A percentile compares a stretch with the other conserved stretches of the same genome.
phyloP scores from a whole-genome alignment of 345 rosid genomes.

The Eucalyptus sp. region DNA sequence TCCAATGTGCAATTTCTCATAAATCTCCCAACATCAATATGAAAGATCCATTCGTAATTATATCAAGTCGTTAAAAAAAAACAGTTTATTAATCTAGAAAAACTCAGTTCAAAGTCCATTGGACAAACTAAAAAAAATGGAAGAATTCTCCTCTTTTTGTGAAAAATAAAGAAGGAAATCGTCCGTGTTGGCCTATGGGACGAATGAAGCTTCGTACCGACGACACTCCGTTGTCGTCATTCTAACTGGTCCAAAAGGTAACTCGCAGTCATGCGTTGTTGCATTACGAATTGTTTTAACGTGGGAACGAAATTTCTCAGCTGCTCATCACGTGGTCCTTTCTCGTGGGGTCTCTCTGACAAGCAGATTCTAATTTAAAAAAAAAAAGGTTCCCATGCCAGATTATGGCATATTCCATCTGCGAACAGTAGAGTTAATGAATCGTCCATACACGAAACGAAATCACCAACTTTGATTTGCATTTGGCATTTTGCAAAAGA shows the following conservation, averaged over 20 bases:
- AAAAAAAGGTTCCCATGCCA: neutral
- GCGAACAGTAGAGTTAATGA: neutral
- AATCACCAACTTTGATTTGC: neutral
- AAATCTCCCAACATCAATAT: neutral
- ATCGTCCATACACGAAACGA: neutral
- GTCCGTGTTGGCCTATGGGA: neutral
- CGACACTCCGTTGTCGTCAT: neutral
- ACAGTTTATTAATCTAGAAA: neutral
- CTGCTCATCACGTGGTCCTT: neutral
- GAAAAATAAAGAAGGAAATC: neutral
- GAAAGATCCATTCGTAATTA: neutral
- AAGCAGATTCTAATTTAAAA: neutral
- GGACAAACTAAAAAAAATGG: neutral
- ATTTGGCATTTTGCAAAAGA: neutral
- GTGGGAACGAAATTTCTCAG: neutral
- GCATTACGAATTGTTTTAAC: neutral
- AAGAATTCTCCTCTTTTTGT: neutral
- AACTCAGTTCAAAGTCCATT: neutral
- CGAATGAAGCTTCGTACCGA: neutral
- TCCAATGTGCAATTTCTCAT: no score
- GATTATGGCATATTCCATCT: neutral
- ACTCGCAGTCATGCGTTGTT: rapidly evolving
- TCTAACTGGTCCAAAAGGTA: neutral
- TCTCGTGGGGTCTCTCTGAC: neutral
- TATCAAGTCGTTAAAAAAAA: neutral